Evolutionary conservation across 1,139 yeast species (phyloP).

Genomic region (Hyphopichia khmerensis): DNA sequence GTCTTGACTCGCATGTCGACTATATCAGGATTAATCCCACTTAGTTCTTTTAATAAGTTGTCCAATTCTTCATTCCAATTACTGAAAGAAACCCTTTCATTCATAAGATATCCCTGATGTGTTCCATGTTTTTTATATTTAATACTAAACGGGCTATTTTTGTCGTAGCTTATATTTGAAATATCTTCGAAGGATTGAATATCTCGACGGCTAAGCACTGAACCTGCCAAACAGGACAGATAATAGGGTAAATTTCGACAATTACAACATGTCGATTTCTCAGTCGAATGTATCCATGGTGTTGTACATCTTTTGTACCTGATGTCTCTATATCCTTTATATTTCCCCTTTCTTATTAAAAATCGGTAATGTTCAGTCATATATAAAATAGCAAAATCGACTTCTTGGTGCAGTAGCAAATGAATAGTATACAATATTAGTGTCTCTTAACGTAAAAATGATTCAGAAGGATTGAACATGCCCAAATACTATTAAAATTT

Average conservation of each 20-base stretch:
- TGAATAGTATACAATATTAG: too few species aligned
- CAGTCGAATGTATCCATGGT: background rate
- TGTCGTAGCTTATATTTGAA: background rate
- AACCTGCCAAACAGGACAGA: background rate
- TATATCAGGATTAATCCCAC: background rate
- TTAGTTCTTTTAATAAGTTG: conserved; percentile 1
- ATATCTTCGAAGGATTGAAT: background rate
- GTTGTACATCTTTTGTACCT: conserved; percentile 2
- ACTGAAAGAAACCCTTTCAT: background rate
- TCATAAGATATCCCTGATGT: too few species aligned
- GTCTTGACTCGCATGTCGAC: background rate
- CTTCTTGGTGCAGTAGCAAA: background rate
- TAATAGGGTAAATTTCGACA: background rate
- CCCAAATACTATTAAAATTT: too few species aligned
- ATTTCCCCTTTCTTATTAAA: conserved; percentile 1
- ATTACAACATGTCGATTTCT: background rate
- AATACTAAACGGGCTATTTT: background rate
- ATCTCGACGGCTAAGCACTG: background rate
- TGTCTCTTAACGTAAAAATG: too few species aligned
- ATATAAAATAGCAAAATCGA: background rate
- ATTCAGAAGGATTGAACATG: too few species aligned
- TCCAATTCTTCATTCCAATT: conserved; percentile 3
- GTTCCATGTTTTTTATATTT: too few species aligned
- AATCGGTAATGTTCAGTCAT: background rate
- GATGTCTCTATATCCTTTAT: conserved; percentile 1